Evolutionary conservation across 1,284 basidiomycete species (phyloP), one percentile per base, ranked within the genome.

Genomic region (Gymnopus androsaceus): DNA sequence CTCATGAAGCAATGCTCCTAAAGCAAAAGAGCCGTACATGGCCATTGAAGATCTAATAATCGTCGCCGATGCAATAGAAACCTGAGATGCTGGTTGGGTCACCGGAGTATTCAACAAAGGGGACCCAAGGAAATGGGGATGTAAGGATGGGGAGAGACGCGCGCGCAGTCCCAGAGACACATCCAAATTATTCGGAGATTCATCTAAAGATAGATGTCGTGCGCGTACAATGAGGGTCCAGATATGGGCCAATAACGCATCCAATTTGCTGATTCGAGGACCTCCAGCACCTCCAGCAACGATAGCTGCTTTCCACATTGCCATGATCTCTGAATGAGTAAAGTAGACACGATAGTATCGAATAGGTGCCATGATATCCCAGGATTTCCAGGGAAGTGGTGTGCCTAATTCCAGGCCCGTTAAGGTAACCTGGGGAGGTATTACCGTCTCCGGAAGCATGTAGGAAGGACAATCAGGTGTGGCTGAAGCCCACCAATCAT

Each of bases 191-290:
- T 70, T 59, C 52, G 69, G 63, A 38, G 67, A 62, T 4, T 56
- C 42, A 37, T 63, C 55, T 8, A 62, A 56, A 15, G 36, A 42
- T 19, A 68, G 63, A 7, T 63, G 55, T 5, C 72, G 68, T 3
- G 75, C 74, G 40, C 71, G 71, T 34, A 72, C 66, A 44, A 77
- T 64, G 27, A 70, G 60, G 2, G 62, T 57, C 76, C 76, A 79
- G 15, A 79, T 50, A 61, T 77, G 75, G 1, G 73, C 73, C 9
- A 73, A 68, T 23, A 80, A 67, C 1, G 75, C 71, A 61, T 79
- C 77, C n/a, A 77, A 68, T 50, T 70, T 69, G 56, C 72, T 75
- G 59, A 71, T 59, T 23, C 53, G 59, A 2, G 58, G 50, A 25
- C 33, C 28, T 15, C 21, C 23, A 25, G 51, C 8, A 8, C 54